A percentile compares a stretch with the other conserved stretches of the same genome.
These are phyloP conservation scores for Syncephalastrum racemosum DNA, from an alignment of 371 early-diverging fungal species.

Conservation along the genomic window DNA sequence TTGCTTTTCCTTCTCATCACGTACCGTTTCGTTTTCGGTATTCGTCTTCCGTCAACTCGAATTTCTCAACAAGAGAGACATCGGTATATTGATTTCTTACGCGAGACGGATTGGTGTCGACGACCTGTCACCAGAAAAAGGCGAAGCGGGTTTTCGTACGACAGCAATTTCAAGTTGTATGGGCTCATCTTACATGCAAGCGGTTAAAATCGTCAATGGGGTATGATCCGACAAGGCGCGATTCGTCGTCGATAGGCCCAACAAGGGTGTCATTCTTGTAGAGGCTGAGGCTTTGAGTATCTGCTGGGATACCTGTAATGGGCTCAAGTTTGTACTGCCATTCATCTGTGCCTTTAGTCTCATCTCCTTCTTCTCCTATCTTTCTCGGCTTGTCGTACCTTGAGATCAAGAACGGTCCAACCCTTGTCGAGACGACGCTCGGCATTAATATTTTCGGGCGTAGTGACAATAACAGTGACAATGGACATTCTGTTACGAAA, in stretches of 20 bases:
- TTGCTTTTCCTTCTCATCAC: background rate
- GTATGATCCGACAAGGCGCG: constrained; percentile 82
- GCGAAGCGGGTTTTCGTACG: background rate
- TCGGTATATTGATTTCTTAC: constrained; percentile 80
- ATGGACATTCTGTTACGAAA: constrained; percentile 49
- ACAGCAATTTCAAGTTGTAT: background rate
- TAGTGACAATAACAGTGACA: constrained; percentile 74
- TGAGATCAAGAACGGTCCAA: constrained; percentile 69
- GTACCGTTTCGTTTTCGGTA: constrained; percentile 74
- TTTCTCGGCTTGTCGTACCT: constrained; percentile 46
- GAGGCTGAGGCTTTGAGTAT: constrained; percentile 67
- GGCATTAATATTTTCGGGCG: constrained; percentile 60
- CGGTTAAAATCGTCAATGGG: constrained; percentile 83
- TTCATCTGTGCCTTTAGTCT: constrained; percentile 1
- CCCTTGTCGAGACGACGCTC: constrained; percentile 83
- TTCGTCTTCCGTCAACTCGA: constrained; percentile 84
- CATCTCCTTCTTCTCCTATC: background rate
- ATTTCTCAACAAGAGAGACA: constrained; percentile 87
- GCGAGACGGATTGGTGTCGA: constrained; percentile 71
- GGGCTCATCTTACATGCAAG: constrained; percentile 49
- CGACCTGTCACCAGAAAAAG: constrained; percentile 38
- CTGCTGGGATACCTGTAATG: constrained; percentile 85
- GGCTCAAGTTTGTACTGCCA: constrained; percentile 80
- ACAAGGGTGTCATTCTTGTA: constrained; percentile 60
- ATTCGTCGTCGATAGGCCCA: constrained; percentile 65